phyloP scores from a whole-genome alignment of 495 filamentous ascomycete genomes.

The Delitschia confertaspora region DNA sequence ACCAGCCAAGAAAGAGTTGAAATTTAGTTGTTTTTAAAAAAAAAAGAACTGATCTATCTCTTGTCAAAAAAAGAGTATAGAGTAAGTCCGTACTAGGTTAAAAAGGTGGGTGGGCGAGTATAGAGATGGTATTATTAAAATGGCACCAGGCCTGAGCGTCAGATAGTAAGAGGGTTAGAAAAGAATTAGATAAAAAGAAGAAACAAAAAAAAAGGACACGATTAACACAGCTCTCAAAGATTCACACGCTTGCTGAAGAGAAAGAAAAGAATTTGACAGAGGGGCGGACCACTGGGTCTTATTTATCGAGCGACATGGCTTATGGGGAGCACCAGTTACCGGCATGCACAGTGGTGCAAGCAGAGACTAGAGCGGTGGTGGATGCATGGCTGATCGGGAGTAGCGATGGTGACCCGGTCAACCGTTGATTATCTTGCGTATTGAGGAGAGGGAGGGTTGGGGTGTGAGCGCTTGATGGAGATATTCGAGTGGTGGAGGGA shows the following conservation, averaged over 20 bases:
- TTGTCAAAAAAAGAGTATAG: slow-evolving; percentile 17
- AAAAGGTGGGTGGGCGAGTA: slow-evolving; percentile 9
- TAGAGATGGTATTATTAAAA: slow-evolving; percentile 18
- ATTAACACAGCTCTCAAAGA: slow-evolving; percentile 32
- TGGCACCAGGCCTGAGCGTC: slow-evolving; percentile 28
- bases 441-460: background rate
- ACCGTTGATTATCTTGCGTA: background rate
- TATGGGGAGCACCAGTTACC: no score
- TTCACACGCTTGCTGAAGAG: slow-evolving; percentile 39
- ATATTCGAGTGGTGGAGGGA: slow-evolving; percentile 19
- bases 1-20: slow-evolving; percentile 33
- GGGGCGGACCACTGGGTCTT: slow-evolving; percentile 16
- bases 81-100: slow-evolving; percentile 13
- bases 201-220: slow-evolving; percentile 29
- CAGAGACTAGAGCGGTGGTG: no score
- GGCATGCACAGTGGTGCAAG: background rate
- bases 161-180: slow-evolving; percentile 16
- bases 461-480: slow-evolving; percentile 23
- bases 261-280: slow-evolving; percentile 23
- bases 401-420: no score
- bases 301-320: slow-evolving; percentile 17
- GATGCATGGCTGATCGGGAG: no score
- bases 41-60: slow-evolving; percentile 16
- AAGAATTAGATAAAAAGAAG: slow-evolving; percentile 26
- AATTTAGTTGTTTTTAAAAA: slow-evolving; percentile 16